Evolutionary conservation across 345 rosid genomes (phyloP), one percentile per base, ranked within the genome.

Genomic region (Syzygium grande): DNA sequence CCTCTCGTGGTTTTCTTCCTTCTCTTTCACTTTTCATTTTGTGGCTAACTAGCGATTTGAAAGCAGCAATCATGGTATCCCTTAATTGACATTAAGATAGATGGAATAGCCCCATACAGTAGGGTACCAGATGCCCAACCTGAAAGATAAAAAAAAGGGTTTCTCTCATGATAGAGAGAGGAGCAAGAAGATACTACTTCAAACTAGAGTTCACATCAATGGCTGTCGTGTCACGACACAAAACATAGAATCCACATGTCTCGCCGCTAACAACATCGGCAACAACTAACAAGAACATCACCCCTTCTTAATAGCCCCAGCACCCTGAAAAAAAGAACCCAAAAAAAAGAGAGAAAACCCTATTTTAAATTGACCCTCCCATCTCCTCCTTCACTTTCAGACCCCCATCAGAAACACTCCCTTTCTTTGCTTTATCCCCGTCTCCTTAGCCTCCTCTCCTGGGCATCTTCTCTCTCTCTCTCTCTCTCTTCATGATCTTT

Each of bases 351-450:
- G 85, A 46, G 29, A 51, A 25, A 84, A 84, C 52, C 55, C 58
- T 84, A 53, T 84, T 86, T 80, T 38, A 38, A 73, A 38, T 73
- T 73, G 49, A 38, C 43, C 49, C 41, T 46, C 83, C 49, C 23
- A 15, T 29, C 86, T 54, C 16, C 84, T n/a, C 59, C 87, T 89
- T 54, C 55, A 43, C 49, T 54, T 55, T 58, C 85, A 84, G 54
- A 25, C 55, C 54, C 85, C 29, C 85, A 51, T 27, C 7, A 49
- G 15, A n/a, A 84, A 29, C 85, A 29, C 85, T 34, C 30, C 46
- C 88, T 41, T 51, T 68, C 49, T 34, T 84, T 87, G 89, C 87
- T 84, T 84, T 68, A 83, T 85, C 89, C 89, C 87, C 89, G 89
- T 88, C 52, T 30, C 89, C 89, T 85, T 16, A 88, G 89, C 89